These are phyloP conservation scores for Capsicum pubescens DNA, from an alignment of 257 asterid genomes.

Conservation along the genomic window DNA sequence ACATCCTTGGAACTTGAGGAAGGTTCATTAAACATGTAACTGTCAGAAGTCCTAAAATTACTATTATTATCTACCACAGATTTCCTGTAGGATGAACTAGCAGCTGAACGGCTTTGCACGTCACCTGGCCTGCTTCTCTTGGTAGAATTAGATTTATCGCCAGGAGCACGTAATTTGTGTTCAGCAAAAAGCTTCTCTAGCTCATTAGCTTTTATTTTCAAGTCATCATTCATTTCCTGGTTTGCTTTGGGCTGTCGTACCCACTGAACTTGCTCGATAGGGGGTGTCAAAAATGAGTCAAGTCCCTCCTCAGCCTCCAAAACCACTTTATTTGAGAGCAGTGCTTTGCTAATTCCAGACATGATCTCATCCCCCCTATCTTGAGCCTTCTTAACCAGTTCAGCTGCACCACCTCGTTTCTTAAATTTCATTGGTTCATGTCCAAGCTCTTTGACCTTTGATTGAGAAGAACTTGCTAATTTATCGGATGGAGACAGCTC, in stretches of 20 bases:
- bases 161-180: constrained; percentile 69
- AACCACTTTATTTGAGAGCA: constrained; percentile 44
- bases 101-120: constrained; percentile 46
- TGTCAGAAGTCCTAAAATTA: constrained; percentile 39
- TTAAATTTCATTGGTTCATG: constrained; percentile 47
- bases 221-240: constrained; percentile 85
- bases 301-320: constrained; percentile 51
- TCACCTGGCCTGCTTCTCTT: constrained; percentile 54
- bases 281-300: constrained; percentile 61
- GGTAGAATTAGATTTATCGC: constrained; percentile 64
- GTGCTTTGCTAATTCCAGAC: constrained; percentile 47
- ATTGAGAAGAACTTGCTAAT: constrained; percentile 41
- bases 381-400: constrained; percentile 49
- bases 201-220: constrained; percentile 88
- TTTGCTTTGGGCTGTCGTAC: constrained; percentile 74
- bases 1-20: constrained; percentile 54
- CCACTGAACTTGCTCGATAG: constrained; percentile 65
- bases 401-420: constrained; percentile 50
- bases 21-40: constrained; percentile 44
- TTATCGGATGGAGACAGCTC: constrained; percentile 42
- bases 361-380: constrained; percentile 47
- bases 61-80: constrained; percentile 46
- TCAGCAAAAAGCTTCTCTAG: constrained; percentile 95
- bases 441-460: constrained; percentile 58
- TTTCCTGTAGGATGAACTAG: constrained; percentile 44